A percentile compares a stretch with the other conserved stretches of the same genome.
These are phyloP conservation scores for Suhomyces xylopsoci DNA, from an alignment of 805 yeast genomes.

Conservation along the genomic window DNA sequence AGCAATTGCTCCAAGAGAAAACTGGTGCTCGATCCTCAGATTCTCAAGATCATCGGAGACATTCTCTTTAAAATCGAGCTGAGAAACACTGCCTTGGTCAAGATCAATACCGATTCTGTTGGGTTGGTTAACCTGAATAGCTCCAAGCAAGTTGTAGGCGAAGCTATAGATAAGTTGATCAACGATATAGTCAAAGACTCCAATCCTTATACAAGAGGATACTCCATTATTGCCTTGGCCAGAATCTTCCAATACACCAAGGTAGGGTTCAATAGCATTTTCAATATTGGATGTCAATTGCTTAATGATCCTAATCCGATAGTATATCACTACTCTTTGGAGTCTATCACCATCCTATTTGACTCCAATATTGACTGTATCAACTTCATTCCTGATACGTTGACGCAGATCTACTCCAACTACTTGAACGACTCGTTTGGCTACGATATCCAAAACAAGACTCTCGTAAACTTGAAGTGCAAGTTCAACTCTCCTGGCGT, in stretches of 20 bases:
- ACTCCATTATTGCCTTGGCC: constrained; percentile 26
- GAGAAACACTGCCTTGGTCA: constrained; percentile 39
- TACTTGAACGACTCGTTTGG: constrained; percentile 37
- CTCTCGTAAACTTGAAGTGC: constrained; percentile 35
- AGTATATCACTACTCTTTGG: constrained; percentile 72
- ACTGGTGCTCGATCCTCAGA: constrained; percentile 22
- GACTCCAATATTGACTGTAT: constrained; percentile 52
- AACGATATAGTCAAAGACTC: constrained; percentile 63
- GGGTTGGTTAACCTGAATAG: constrained; percentile 45
- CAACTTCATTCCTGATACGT: constrained; percentile 40
- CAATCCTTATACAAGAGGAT: constrained; percentile 60
- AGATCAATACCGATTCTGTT: constrained; percentile 52
- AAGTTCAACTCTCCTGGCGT: constrained; percentile 26
- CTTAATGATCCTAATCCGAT: constrained; percentile 80
- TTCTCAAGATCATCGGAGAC: constrained; percentile 48
- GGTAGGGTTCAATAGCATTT: constrained; percentile 39
- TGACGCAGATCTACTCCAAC: constrained; percentile 25
- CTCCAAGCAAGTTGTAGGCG: constrained; percentile 14
- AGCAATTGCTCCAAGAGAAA: constrained; percentile 17
- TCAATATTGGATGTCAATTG: constrained; percentile 58
- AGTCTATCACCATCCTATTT: constrained; percentile 54
- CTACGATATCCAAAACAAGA: constrained; percentile 31
- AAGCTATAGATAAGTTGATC: constrained; percentile 34
- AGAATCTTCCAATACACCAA: constrained; percentile 26
- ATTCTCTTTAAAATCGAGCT: constrained; percentile 44